Evolutionary conservation across 305 asterid species (phyloP), one percentile per base, ranked within the genome.

Genomic region (Rubia tinctorum): DNA sequence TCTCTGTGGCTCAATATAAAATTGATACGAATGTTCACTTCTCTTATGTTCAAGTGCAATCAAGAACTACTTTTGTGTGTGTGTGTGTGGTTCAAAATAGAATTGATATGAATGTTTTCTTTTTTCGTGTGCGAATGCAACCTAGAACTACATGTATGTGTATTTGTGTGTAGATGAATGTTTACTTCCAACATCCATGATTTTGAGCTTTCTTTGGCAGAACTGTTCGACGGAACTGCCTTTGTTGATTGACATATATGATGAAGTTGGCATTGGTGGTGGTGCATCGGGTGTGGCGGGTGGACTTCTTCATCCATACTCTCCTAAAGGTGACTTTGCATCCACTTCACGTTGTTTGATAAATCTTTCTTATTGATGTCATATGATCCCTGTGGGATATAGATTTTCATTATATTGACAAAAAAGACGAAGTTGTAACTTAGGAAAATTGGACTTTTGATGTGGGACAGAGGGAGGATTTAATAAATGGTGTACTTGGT

Each of bases 251-350:
- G 97, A 95, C 81, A 75, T 95, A 63, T 92, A 88, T 75, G 97
- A 95, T 82, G 98, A 89, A 81, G 87, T 82, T 71, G 99, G 97
- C 39, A 73, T 92, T 58, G 99, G 99, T 56, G 99, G 99, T 70
- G 99, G 99, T 77, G 99, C 98, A 37, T 95, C 99, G 73, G 99
- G 99, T 68, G 89, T 95, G 77, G 94, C 98, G 81, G 99, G 97
- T 58, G 98, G 99, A 42, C 98, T 95, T 73, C 88, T 95, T 75
- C 97, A 95, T 82, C 99, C 99, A 4, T 95, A 95, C 78, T 89
- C 98, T 45, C 98, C 99, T n/a, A 95, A 92, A 89, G 97, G 97
- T 66, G 55, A 42, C 15, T 66, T n/a, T 71, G 60, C 55, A 30
- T 30, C 34, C 34, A 30, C 34, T 30, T 30, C 34, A 30, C 34